Conservation (phyloP, 352 stramenopile genomes). For the Pythium phragmitis region DNA sequence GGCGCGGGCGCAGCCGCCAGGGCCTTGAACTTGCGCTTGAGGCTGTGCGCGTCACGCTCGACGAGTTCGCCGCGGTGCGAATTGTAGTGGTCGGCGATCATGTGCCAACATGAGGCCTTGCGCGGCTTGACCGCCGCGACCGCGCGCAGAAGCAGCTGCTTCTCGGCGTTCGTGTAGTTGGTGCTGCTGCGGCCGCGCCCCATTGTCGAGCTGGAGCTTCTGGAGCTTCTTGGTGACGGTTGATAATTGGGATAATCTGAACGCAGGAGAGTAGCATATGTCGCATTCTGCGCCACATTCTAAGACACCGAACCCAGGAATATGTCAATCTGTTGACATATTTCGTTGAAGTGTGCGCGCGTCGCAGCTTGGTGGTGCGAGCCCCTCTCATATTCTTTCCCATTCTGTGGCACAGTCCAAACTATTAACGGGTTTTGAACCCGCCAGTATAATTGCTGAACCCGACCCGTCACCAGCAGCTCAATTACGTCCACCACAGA, state of each 20-base stretch:
- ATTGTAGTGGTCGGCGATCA: constrained; percentile 8
- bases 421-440: not conserved
- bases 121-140: constrained; percentile 5
- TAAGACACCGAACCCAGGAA: not conserved
- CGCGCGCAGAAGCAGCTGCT: constrained; percentile 5
- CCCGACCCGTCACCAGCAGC: not conserved
- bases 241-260: not conserved
- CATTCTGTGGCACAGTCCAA: not conserved
- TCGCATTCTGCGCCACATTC: not conserved
- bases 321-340: not conserved
- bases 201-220: not conserved
- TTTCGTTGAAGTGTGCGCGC: not conserved
- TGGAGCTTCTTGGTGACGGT: not conserved
- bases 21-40: constrained; percentile 24
- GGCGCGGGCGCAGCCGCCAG: not conserved
- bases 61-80: not conserved
- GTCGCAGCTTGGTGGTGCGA: not conserved
- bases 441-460: not conserved
- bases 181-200: constrained; percentile 15
- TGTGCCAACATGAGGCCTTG: not conserved
- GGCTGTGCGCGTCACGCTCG: constrained; percentile 12
- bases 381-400: not conserved
- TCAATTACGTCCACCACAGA: not conserved
- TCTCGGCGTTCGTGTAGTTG: constrained; percentile 20
- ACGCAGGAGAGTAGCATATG: not conserved